phyloP scores from a whole-genome alignment of 495 filamentous ascomycete genomes.

The Talaromyces ruber region DNA sequence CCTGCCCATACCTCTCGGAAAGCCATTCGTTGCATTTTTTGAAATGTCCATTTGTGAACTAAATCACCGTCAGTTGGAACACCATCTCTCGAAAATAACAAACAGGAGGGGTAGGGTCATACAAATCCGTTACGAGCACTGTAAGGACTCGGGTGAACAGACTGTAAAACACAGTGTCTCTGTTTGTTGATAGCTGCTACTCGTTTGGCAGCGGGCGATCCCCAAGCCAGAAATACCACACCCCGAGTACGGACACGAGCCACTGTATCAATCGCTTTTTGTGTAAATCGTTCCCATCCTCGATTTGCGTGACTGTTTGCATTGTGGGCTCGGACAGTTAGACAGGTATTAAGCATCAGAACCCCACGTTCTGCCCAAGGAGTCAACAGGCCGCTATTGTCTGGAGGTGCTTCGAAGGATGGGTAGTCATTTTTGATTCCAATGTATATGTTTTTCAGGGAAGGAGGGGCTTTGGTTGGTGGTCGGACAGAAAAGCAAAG shows the following conservation, averaged over 20 bases:
- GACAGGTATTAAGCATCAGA: conserved; percentile 82
- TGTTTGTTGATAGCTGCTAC: conserved; percentile 58
- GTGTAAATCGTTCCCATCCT: conserved; percentile 91
- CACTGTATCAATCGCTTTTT: conserved; percentile 80
- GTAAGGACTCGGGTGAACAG: conserved; percentile 84
- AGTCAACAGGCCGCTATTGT: conserved; percentile 69
- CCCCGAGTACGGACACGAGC: conserved; percentile 63
- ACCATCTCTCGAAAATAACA: background rate
- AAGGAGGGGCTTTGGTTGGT: conserved; percentile 79
- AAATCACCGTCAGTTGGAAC: background rate
- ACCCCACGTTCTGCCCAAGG: conserved; percentile 93
- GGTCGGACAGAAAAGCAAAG: conserved; percentile 90
- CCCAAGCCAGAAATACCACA: conserved; percentile 95
- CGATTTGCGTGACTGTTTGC: conserved; percentile 72
- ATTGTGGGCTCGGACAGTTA: conserved; percentile 83
- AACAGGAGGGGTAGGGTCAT: conserved; percentile 15
- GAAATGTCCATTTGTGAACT: conserved; percentile 85
- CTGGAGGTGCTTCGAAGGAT: conserved; percentile 61
- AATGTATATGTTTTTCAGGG: conserved; percentile 85
- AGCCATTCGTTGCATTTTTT: conserved; percentile 87
- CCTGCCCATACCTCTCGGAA: conserved; percentile 61
- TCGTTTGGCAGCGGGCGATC: conserved; percentile 66
- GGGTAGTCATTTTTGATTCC: conserved; percentile 83
- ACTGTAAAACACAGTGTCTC: conserved; percentile 72
- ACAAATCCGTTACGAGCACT: conserved; percentile 71